phyloP scores from a whole-genome alignment of 352 stramenopile species.

The Pythium biforme region DNA sequence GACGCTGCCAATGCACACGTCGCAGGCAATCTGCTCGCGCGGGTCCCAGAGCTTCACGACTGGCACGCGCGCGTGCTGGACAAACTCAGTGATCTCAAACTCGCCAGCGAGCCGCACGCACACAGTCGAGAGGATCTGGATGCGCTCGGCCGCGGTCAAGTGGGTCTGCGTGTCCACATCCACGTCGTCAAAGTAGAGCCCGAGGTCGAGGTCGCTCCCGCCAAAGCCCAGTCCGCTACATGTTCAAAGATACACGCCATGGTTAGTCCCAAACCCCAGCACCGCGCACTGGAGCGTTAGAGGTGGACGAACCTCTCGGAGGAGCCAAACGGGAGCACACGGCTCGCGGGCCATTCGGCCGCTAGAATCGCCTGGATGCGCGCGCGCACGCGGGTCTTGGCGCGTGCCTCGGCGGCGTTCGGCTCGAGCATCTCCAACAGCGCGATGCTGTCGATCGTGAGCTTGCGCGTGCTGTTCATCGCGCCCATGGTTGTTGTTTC shows the following conservation, averaged over 20 bases:
- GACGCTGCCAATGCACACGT: slow-evolving; percentile 73
- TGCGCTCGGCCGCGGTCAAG: slow-evolving; percentile 52
- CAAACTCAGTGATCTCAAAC: slow-evolving; percentile 71
- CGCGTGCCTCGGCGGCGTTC: slow-evolving; percentile 44
- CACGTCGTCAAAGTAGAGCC: slow-evolving; percentile 79
- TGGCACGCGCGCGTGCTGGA: slow-evolving; percentile 69
- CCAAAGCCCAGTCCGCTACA: slow-evolving; percentile 68
- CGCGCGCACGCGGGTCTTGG: slow-evolving; percentile 45
- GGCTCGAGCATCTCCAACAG: slow-evolving; percentile 83
- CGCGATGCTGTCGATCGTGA: slow-evolving; percentile 77
- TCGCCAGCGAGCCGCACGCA: slow-evolving; percentile 36
- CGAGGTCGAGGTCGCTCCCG: slow-evolving; percentile 77
- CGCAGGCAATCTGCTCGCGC: slow-evolving; percentile 47
- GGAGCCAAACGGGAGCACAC: slow-evolving; percentile 70
- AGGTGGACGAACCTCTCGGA: slow-evolving; percentile 71
- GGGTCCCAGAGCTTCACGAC: slow-evolving; percentile 80
- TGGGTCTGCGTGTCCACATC: slow-evolving; percentile 54
- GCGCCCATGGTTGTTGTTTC: slow-evolving; percentile 55
- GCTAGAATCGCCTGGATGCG: slow-evolving; percentile 56
- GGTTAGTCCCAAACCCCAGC: too few species aligned
- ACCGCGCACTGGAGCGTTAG: too few species aligned
- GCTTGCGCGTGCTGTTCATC: slow-evolving; percentile 75
- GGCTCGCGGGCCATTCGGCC: slow-evolving; percentile 57
- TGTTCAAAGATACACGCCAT: background rate
- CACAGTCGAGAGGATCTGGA: slow-evolving; percentile 55